These are phyloP conservation scores for Seiridium unicorne DNA, from an alignment of 2,329 filamentous ascomycete species.

Conservation along the genomic window DNA sequence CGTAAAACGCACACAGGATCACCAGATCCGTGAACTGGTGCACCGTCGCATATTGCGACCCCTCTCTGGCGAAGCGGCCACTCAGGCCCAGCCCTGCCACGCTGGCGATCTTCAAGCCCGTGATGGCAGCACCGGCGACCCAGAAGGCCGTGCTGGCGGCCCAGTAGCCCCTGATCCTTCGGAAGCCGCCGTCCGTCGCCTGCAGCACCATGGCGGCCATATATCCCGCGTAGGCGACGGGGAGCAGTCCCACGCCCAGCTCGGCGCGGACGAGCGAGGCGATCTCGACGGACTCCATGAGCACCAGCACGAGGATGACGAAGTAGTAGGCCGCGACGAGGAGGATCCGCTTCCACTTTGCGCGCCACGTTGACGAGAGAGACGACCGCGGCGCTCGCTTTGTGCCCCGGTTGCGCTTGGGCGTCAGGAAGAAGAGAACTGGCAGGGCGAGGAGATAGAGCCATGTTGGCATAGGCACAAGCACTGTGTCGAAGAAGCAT, in stretches of 20 bases:
- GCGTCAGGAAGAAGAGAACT: constrained; percentile 14
- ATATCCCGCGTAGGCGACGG: constrained; percentile 16
- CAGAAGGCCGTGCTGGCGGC: constrained; percentile 20
- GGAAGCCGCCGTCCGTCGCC: constrained; percentile 14
- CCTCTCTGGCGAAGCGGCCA: constrained; percentile 11
- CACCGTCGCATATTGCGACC: constrained; percentile 16
- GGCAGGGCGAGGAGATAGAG: constrained; percentile 12
- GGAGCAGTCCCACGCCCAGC: constrained; percentile 8
- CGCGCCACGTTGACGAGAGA: background rate
- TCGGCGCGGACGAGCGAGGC: constrained; percentile 12
- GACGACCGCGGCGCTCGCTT: background rate
- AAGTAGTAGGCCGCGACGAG: constrained; percentile 21
- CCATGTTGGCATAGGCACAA: constrained; percentile 23
- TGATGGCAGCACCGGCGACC: constrained; percentile 17
- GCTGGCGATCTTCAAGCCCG: constrained; percentile 18
- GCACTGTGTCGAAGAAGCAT: constrained; percentile 24
- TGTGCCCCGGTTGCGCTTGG: constrained; percentile 8
- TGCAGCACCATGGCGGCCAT: constrained; percentile 14
- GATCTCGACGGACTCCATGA: constrained; percentile 23
- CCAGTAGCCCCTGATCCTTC: constrained; percentile 16
- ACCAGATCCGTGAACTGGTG: constrained; percentile 23
- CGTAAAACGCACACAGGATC: constrained; percentile 17
- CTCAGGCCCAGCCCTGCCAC: constrained; percentile 10
- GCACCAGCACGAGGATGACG: constrained; percentile 16
- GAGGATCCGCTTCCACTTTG: constrained; percentile 14